Base-by-base conservation (phyloP, 768 basidiomycete genomes). In the Suillus plorans region DNA sequence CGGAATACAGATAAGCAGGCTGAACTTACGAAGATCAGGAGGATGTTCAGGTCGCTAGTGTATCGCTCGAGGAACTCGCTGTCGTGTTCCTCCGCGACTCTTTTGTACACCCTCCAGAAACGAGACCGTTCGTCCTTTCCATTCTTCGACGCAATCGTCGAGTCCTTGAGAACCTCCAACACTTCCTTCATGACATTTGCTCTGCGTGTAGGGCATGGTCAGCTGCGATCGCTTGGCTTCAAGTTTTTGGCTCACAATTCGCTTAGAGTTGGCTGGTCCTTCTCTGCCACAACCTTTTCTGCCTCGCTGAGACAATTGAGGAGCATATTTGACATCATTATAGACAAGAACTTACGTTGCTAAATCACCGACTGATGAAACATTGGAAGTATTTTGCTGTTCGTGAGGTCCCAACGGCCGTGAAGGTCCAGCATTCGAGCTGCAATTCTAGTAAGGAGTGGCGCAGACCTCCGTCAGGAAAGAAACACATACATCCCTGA, bases 1-100 rank as follows among this genome's bases (percentile, higher is more conserved):
- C 3, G 14, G 8, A 28, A 18, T 9, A 18, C 18, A 16, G 8
- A 53, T 18, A 25, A 31, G 16, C 16, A 31, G 4, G 8, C 52
- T 4, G 18, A 16, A 61, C 71, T 16, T 57, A 72, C 71, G 55
- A 72, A 72, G 56, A 72, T 61, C 6, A 72, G 55, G 14, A 70
- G 47, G 18, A 69, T 65, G 53, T 72, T 66, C 50, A 72, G 62
- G 36, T 67, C 65, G 25, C 63, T 56, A 7, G 60, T 67, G 47
- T 65, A 69, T 36, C 65, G 58, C 5, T 72, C 67, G 2, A 69
- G 39, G 20, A 68, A 65, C 25, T 68, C 64, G 41, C 34, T 41
- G 60, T 72, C 67, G 20, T 69, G 67, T 42, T 65, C 63, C 16
- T 61, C 62, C 5, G 69, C 66, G 22, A 65, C 64, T 37, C 41